phyloP scores from a whole-genome alignment of 495 filamentous ascomycete species.

The Usnea hakonensis region DNA sequence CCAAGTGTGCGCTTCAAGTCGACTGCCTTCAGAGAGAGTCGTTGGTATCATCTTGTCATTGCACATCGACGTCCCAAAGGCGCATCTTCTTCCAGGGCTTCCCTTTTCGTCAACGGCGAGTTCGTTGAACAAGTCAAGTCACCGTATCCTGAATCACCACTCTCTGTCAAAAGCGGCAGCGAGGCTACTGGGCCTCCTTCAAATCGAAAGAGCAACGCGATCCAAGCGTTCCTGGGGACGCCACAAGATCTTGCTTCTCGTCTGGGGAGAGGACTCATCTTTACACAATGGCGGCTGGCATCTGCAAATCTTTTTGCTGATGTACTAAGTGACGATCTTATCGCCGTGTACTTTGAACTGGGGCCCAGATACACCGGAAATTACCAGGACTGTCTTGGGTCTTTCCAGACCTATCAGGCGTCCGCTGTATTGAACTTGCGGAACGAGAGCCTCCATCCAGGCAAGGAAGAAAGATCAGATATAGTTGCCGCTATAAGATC shows the following conservation, averaged over 20 bases:
- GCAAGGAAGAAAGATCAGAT: slow-evolving; percentile 85
- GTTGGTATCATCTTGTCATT: slow-evolving; percentile 89
- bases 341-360: slow-evolving; percentile 83
- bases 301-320: slow-evolving; percentile 85
- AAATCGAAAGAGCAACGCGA: slow-evolving; percentile 50
- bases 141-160: slow-evolving; percentile 70
- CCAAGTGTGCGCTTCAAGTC: slow-evolving; percentile 93
- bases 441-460: slow-evolving; percentile 85
- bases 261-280: slow-evolving; percentile 66
- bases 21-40: slow-evolving; percentile 57
- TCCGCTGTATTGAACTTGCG: slow-evolving; percentile 83
- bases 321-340: slow-evolving; percentile 79
- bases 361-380: slow-evolving; percentile 89
- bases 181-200: slow-evolving; percentile 52
- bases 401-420: slow-evolving; percentile 95
- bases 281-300: slow-evolving; percentile 78
- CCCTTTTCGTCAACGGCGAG: slow-evolving; percentile 85
- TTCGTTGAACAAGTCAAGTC: slow-evolving; percentile 89
- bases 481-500: slow-evolving; percentile 80
- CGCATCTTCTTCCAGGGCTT: slow-evolving; percentile 72
- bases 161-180: slow-evolving; percentile 47
- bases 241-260: slow-evolving; percentile 82
- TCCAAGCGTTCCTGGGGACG: slow-evolving; percentile 90
- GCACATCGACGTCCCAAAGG: slow-evolving; percentile 71
- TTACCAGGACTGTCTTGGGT: slow-evolving; percentile 91